Base-by-base conservation (phyloP, 257 asterid genomes). In the Solanum pennellii region DNA sequence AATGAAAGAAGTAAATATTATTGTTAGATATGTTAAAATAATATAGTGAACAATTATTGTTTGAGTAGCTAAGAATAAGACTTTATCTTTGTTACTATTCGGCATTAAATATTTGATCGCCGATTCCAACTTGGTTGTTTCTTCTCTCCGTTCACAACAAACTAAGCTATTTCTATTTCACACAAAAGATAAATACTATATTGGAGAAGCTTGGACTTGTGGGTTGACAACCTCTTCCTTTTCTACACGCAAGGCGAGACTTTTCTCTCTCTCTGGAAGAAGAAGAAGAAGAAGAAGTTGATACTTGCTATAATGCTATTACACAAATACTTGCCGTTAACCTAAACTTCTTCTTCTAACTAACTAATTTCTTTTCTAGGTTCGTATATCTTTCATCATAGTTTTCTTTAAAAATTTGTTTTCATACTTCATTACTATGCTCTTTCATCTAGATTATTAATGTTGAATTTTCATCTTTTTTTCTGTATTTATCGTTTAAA, bases 171-270 rank as follows among this genome's bases (percentile, higher is more conserved):
- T 6, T 35, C 73, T 85, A 3, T 41, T 47, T 47, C 35, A 66
- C 27, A 69, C 65, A 56, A 5, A 12, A 45, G 60, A 52, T 1
- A 45, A 45, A 9, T 56, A 18, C 25, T 20, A 7, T 59, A 59
- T 59, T 59, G 65, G 65, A 56, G 65, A 56, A 56, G 65, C 25
- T 56, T 87, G 87, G 88, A 91, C 92, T 88, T 88, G 87, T 86
- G 85, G 73, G 86, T 49, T 82, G 80, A 44, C 90, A 84, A 21
- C 91, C 87, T 33, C 39, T 91, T 87, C 91, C 72, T 92, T 87
- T 84, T 76, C 7, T 73, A 92, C 95, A 89, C 95, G 94, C 91
- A 91, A 90, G 65, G 20, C 52, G 72, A 87, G 90, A 90, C 89
- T 86, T 56, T 56, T 20, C 12, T 56, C 2, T 56, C 21, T 52